Conservation (phyloP, 768 basidiomycete species). For the Dacryopinax primogenitus region DNA sequence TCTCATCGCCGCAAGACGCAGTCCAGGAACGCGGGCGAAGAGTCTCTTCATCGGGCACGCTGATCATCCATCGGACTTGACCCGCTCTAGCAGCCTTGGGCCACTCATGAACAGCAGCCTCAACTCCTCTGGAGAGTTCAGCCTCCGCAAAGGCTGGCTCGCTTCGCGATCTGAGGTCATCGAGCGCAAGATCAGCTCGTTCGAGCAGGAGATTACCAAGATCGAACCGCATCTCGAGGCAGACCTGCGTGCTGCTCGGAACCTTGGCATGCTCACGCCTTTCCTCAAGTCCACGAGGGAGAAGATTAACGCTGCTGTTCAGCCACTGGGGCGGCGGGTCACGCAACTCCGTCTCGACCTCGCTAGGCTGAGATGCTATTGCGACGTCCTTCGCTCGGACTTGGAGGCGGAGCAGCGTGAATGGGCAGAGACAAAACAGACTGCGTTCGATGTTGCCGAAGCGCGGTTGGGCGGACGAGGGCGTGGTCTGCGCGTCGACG, state of each 20-base stretch:
- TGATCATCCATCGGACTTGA: conserved; percentile 12
- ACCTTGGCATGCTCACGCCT: conserved; percentile 73
- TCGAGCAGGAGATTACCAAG: conserved; percentile 46
- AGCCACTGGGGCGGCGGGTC: conserved; percentile 50
- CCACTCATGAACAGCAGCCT: neutral
- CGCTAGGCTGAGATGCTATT: conserved; percentile 59
- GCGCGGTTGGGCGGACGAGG: neutral
- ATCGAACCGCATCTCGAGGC: conserved; percentile 49
- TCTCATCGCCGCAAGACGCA: neutral
- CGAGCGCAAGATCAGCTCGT: conserved; percentile 46
- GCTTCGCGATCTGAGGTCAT: conserved; percentile 45
- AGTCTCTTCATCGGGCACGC: neutral
- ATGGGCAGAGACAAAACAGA: conserved; percentile 50
- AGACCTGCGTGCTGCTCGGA: conserved; percentile 61
- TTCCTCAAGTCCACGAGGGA: conserved; percentile 78
- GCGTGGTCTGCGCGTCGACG: conserved; percentile 8
- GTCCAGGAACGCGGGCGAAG: neutral
- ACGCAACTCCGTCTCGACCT: conserved; percentile 58
- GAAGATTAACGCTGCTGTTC: conserved; percentile 49
- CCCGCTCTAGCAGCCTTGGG: neutral
- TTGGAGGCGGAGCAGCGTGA: conserved; percentile 56
- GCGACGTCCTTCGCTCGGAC: conserved; percentile 60
- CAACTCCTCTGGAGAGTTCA: conserved; percentile 5
- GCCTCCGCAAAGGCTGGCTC: conserved; percentile 6
- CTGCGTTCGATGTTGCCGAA: conserved; percentile 57